These are phyloP conservation scores for Phallus indusiatus DNA, from an alignment of 768 basidiomycete genomes.

Conservation along the genomic window DNA sequence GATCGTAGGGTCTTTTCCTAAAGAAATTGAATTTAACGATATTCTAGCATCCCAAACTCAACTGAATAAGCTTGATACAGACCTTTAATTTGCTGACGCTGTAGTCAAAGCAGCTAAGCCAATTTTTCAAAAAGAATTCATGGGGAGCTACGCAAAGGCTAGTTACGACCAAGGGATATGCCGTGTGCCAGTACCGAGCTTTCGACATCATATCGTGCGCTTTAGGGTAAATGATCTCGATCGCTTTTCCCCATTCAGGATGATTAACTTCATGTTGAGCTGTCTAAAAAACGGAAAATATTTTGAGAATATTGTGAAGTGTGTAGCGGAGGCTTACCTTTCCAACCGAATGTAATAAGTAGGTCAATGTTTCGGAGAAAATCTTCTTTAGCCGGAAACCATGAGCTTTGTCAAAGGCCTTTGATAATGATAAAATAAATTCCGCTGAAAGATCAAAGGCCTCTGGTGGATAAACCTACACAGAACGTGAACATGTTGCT, in stretches of 20 bases:
- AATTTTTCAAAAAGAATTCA: constrained; percentile 75
- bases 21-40: constrained; percentile 9
- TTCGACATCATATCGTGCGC: constrained; percentile 80
- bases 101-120: constrained; percentile 64
- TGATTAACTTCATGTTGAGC: constrained; percentile 95
- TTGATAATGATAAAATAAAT: constrained; percentile 76
- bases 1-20: constrained; percentile 72
- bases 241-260: constrained; percentile 89
- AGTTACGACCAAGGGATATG: constrained; percentile 77
- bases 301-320: too few relatives aligned
- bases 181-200: constrained; percentile 81
- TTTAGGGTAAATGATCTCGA: constrained; percentile 74
- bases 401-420: constrained; percentile 75
- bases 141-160: constrained; percentile 82
- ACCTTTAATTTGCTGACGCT: constrained; percentile 78
- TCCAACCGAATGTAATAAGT: constrained; percentile 76
- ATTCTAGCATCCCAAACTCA: too few relatives aligned
- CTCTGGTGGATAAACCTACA: constrained; percentile 88
- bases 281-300: constrained; percentile 38
- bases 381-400: constrained; percentile 74
- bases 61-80: constrained; percentile 3
- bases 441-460: constrained; percentile 91
- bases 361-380: constrained; percentile 74
- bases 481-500: not conserved
- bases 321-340: constrained; percentile 38